phyloP scores from a whole-genome alignment of 192 early-diverging fungal species.

The Glomus cerebriforme region DNA sequence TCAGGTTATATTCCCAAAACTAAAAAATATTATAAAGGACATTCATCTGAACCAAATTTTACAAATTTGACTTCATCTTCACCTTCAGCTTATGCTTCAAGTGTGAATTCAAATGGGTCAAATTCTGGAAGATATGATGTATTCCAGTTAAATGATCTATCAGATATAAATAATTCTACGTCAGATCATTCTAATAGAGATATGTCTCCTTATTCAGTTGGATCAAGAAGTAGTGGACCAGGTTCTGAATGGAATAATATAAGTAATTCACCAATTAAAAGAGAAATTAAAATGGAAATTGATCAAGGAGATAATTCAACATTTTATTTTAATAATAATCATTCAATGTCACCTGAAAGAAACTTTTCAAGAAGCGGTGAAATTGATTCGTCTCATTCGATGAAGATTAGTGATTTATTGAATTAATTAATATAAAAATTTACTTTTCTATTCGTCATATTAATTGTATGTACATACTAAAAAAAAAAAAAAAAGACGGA shows the following conservation, averaged over 20 bases:
- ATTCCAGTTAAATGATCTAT: not conserved
- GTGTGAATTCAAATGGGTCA: not conserved
- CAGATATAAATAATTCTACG: not conserved
- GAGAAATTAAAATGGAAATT: not conserved
- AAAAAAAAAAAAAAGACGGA: no score
- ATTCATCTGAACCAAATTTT: slow-evolving; percentile 1
- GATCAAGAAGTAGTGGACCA: not conserved
- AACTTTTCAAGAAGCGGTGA: no score
- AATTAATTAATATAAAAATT: slow-evolving; percentile 15
- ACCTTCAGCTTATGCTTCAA: not conserved
- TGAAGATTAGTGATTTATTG: slow-evolving; percentile 30
- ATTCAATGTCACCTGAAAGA: not conserved
- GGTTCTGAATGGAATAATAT: not conserved
- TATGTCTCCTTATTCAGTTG: not conserved
- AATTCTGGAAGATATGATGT: not conserved
- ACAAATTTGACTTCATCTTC: not conserved
- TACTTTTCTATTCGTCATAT: no score
- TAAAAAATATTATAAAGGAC: not conserved
- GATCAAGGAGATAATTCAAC: no score
- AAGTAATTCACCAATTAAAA: not conserved
- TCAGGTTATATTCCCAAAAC: not conserved
- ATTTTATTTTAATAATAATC: not conserved
- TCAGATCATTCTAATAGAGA: not conserved
- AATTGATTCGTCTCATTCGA: not conserved
- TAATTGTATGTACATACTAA: no score